Base-by-base conservation (phyloP, 2,329 filamentous ascomycete genomes). In the Fusarium hainanense region DNA sequence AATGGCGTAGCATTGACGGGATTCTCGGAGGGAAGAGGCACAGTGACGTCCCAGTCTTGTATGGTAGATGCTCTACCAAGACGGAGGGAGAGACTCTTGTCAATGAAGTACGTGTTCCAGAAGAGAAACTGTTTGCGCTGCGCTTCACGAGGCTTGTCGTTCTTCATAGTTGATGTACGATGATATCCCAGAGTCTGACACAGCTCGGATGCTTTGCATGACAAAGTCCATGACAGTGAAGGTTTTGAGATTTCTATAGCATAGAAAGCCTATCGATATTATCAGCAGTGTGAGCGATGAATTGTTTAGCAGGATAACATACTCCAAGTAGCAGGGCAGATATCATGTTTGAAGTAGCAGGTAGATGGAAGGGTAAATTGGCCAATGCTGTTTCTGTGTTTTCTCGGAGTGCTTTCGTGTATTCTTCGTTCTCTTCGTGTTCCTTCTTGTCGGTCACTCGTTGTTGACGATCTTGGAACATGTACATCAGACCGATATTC, bases 101-200 rank as follows among this genome's bases (percentile, higher is more conserved):
- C 85, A 18, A 89, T 77, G 48, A 85, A 82, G 67, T 89, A 90
- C 0, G 85, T 77, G 40, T 79, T 82, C 88, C 88, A 90, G 71
- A 90, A 90, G 11, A 89, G 72, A 3, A 81, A 72, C 16, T 68
- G 59, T 34, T 76, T 76, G 69, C 66, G 58, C n/a, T 69, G 58
- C 4, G 46, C 54, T 2, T 76, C 66, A 4, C 51, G 58, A 6
- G 59, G 44, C 25, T 52, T 54, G 11, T 74, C 71, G 12, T 71
- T 70, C 25, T 75, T 76, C 65, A 73, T 72, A 9, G 71, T 70
- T 13, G 71, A 74, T 37, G 66, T 44, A 10, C 77, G 67, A 54
- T 78, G 76, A 23, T 78, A 78, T 14, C 77, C 77, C 4, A 77
- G 54, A 1, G 73, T 77, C 41, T 78, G 77, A 18, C 76, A 77